Evolutionary conservation across 228 moss, liverwort and hornwort genomes (phyloP).

Genomic region (Sphagnum magellanicum): DNA sequence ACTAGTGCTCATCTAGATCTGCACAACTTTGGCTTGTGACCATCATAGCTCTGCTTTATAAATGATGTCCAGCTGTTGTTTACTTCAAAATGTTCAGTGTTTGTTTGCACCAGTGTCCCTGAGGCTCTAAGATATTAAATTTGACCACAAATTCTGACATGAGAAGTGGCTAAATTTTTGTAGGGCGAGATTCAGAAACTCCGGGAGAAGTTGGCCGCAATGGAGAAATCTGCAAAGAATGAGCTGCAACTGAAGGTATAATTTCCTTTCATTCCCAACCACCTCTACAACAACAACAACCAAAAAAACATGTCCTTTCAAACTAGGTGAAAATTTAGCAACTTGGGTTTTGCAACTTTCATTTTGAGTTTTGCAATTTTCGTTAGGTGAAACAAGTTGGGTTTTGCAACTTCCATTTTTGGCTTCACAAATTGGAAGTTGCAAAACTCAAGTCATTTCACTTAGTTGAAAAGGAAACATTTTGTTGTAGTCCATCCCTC

Average conservation of each 20-base stretch:
- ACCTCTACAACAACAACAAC: background rate
- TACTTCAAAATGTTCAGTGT: background rate
- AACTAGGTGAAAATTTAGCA: background rate
- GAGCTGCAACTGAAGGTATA: constrained; percentile 85
- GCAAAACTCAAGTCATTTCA: background rate
- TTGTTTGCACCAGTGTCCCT: background rate
- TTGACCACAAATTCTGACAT: background rate
- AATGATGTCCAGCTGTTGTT: too few species aligned
- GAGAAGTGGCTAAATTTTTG: constrained; percentile 7
- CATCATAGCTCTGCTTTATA: background rate
- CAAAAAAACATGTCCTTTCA: background rate
- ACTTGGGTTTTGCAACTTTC: background rate
- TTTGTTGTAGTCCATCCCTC: too few species aligned
- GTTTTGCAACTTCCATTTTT: background rate
- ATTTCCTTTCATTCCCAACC: background rate
- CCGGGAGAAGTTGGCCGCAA: constrained; percentile 68
- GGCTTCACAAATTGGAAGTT: background rate
- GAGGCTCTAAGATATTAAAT: background rate
- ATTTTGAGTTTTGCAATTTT: too few species aligned
- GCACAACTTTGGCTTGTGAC: background rate
- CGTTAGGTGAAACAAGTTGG: too few species aligned
- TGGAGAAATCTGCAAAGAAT: constrained; percentile 76
- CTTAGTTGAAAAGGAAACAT: too few species aligned
- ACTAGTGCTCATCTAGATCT: background rate
- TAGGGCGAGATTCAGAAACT: constrained; percentile 99